Percentiles rank a stretch among this genome's conserved stretches.
Evolutionary conservation across 768 basidiomycete species (phyloP).

Genomic region (Rhizopogon sp.): DNA sequence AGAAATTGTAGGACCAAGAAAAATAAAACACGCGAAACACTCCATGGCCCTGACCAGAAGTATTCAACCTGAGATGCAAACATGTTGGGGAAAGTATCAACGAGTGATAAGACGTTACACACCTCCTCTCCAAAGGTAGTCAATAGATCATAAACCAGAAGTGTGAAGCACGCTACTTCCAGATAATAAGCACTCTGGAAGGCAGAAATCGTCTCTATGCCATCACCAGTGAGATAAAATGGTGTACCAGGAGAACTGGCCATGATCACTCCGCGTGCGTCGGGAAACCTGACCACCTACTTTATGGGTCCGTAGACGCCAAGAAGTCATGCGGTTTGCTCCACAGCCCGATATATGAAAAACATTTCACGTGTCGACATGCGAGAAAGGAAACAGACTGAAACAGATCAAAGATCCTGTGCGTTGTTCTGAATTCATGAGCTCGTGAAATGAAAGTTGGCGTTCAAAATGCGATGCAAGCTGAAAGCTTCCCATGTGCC

Average conservation of each 20-base stretch:
- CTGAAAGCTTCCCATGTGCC: no score
- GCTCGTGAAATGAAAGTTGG: background rate
- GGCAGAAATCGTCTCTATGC: background rate
- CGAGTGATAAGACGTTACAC: background rate
- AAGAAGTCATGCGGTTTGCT: background rate
- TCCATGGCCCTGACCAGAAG: conserved; percentile 9
- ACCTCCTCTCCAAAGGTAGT: conserved; percentile 8
- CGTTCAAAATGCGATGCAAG: background rate
- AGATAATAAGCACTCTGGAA: conserved; percentile 4
- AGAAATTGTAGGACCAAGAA: background rate
- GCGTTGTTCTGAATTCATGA: background rate
- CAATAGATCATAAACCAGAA: conserved; percentile 5
- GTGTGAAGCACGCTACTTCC: conserved; percentile 5
- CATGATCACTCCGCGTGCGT: background rate
- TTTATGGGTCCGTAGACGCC: background rate
- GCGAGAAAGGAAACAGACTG: background rate
- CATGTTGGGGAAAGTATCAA: background rate
- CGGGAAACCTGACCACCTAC: background rate
- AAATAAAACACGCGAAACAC: conserved; percentile 3
- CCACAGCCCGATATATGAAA: background rate
- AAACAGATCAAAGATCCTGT: background rate
- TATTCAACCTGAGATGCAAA: conserved; percentile 2
- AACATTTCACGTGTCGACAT: background rate
- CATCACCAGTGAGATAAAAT: background rate
- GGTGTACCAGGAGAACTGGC: background rate